Base-by-base conservation (phyloP, 1,284 basidiomycete species). In the Fomes fomentarius region DNA sequence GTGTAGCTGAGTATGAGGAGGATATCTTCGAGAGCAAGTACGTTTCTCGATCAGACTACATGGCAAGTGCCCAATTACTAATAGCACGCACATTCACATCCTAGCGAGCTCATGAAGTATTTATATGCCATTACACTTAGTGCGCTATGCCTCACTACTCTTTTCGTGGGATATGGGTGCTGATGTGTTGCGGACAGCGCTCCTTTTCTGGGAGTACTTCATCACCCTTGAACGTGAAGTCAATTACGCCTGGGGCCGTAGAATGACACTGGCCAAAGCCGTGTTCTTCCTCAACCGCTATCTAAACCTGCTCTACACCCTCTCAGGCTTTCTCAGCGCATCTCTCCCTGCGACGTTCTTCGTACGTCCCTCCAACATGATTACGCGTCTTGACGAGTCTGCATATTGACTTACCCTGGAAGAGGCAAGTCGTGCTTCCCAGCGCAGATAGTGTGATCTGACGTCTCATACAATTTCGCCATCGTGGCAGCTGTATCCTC, bases 231-330 rank as follows among this genome's bases (percentile, higher is more conserved):
- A 53, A 15, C 45, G 40, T n/a, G 51, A 53, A 22, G 39, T 47
- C 19, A n/a, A 19, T n/a, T 53, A 47, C 21, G 17, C 41, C 33
- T 47, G 45, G 31, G 22, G 21, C 33, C 40, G 34, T 19, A 33
- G 30, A 26, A 28, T 41, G 7, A 40, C 51, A n/a, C 38, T 38
- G 45, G 45, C 46, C 10, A 47, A 26, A 22, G 34, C 33, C 11
- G 24, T 53, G 21, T 53, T 53, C 19, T 22, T 53, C 17, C 39
- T 53, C 51, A 53, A 53, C 25, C 45, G 51, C 8, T 53, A 53
- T 19, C 7, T 53, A n/a, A 53, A 45, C 40, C 38, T 47, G 12
- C 31, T 53, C 12, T 33, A 42, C 30, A 40, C 38, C 17, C 14
- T 25, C 12, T 30, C 34, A 7, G 28, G 22, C n/a, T 33, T 53